These are phyloP conservation scores for Calendula officinalis DNA, from an alignment of 129 eudicot species.

Conservation along the genomic window DNA sequence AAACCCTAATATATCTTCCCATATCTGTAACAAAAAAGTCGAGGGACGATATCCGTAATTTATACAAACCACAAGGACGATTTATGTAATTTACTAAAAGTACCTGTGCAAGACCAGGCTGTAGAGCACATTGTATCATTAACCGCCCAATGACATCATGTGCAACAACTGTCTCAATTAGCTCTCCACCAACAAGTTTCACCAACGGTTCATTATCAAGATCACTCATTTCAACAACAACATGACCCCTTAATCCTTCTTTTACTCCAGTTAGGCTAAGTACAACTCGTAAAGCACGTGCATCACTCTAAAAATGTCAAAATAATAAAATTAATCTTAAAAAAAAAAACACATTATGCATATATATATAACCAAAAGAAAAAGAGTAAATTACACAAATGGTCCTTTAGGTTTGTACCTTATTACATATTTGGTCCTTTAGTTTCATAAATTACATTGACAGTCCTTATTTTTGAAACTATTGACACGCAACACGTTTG, in stretches of 20 bases:
- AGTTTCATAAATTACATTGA: no score
- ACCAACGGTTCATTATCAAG: conserved; percentile 98
- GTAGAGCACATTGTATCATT: conserved; percentile 99
- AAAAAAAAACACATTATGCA: no score
- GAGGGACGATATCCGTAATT: background rate
- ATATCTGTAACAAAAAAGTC: conserved; percentile 50
- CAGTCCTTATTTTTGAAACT: no score
- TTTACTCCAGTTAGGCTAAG: conserved; percentile 96
- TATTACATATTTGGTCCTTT: no score
- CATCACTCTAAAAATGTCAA: conserved; percentile 68
- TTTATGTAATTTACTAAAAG: background rate
- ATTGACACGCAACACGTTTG: no score
- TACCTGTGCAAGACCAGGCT: conserved; percentile 99
- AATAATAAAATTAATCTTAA: background rate
- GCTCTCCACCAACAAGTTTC: conserved; percentile 99
- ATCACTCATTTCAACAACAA: conserved; percentile 98
- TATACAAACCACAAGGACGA: background rate
- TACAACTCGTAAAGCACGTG: conserved; percentile 96
- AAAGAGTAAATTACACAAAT: no score
- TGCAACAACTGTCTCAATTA: conserved; percentile 94
- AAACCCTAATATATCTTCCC: conserved; percentile 98
- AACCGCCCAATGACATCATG: conserved; percentile 97
- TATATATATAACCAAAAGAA: no score
- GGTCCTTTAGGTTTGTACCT: no score
- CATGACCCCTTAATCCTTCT: conserved; percentile 96